A percentile compares a stretch with the other conserved stretches of the same genome.
These are phyloP conservation scores for Pythium sp. DNA, from an alignment of 352 stramenopile species.

Conservation along the genomic window DNA sequence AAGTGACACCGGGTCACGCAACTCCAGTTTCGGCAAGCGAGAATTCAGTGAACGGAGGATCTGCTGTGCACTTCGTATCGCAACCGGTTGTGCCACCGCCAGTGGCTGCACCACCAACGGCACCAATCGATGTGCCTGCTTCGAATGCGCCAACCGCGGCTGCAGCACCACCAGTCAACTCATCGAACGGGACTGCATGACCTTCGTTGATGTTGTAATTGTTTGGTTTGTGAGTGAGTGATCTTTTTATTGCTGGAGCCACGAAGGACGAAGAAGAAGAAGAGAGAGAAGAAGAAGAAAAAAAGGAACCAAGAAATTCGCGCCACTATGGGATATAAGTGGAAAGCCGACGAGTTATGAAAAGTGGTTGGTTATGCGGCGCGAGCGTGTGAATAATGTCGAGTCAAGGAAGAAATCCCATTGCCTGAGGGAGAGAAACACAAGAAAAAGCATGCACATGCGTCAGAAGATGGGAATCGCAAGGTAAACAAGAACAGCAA, in stretches of 20 bases:
- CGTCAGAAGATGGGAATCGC: not conserved
- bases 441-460: not conserved
- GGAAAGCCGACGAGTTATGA: slow-evolving; percentile 2
- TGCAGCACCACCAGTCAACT: slow-evolving; percentile 1
- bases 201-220: slow-evolving; percentile 13
- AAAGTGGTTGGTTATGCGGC: slow-evolving; percentile 6
- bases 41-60: slow-evolving; percentile 2
- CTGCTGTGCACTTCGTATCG: not conserved
- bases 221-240: slow-evolving; percentile 23
- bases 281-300: not conserved
- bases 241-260: slow-evolving; percentile 22
- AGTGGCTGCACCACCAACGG: not conserved
- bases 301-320: not conserved
- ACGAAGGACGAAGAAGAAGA: slow-evolving; percentile 11
- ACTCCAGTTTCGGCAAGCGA: not conserved
- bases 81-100: not conserved
- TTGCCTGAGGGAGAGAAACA: slow-evolving; percentile 4
- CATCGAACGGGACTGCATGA: slow-evolving; percentile 13
- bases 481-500: slow-evolving; percentile 14
- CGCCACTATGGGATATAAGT: not conserved
- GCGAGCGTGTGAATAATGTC: slow-evolving; percentile 21
- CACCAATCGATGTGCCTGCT: slow-evolving; percentile 3
- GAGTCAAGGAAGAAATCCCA: not conserved
- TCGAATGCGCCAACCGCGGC: not conserved
- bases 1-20: not conserved